These are phyloP conservation scores for Furcasterigmium furcatum DNA, from an alignment of 2,329 filamentous ascomycete genomes.

Conservation along the genomic window DNA sequence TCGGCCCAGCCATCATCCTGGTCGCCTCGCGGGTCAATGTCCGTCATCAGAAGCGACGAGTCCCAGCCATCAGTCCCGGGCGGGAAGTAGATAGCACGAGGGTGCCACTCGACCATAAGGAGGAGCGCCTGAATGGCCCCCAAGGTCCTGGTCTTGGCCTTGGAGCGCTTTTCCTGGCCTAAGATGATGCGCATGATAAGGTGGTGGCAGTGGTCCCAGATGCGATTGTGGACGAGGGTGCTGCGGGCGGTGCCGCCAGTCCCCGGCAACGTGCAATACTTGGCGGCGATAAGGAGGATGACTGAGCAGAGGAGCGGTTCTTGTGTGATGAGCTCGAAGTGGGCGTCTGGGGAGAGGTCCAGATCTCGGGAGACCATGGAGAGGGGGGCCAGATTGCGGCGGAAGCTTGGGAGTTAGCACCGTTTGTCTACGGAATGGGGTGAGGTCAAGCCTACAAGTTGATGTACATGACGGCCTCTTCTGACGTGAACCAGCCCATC, in stretches of 20 bases:
- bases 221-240: slow-evolving; percentile 48
- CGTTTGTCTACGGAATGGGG: slow-evolving; percentile 24
- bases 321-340: slow-evolving; percentile 42
- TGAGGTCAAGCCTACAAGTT: slow-evolving; percentile 45
- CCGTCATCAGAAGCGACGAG: slow-evolving; percentile 41
- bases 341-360: slow-evolving; percentile 43
- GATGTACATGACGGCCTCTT: slow-evolving; percentile 49
- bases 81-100: slow-evolving; percentile 49
- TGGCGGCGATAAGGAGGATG: slow-evolving; percentile 52
- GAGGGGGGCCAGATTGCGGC: slow-evolving; percentile 45
- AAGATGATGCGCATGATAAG: slow-evolving; percentile 50
- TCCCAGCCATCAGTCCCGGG: slow-evolving; percentile 53
- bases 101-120: slow-evolving; percentile 53
- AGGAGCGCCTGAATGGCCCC: slow-evolving; percentile 51
- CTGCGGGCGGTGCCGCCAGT: slow-evolving; percentile 41
- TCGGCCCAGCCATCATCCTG: neutral
- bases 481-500: slow-evolving; percentile 53
- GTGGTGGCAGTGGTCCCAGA: slow-evolving; percentile 53
- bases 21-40: slow-evolving; percentile 27
- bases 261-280: slow-evolving; percentile 40
- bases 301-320: slow-evolving; percentile 51
- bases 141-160: slow-evolving; percentile 42
- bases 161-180: slow-evolving; percentile 48
- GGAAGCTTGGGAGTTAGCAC: slow-evolving; percentile 33
- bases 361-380: slow-evolving; percentile 47